A percentile compares a stretch with the other conserved stretches of the same genome.
These are phyloP conservation scores for Rhodotorula toruloides DNA, from an alignment of 768 basidiomycete genomes.

Conservation along the genomic window DNA sequence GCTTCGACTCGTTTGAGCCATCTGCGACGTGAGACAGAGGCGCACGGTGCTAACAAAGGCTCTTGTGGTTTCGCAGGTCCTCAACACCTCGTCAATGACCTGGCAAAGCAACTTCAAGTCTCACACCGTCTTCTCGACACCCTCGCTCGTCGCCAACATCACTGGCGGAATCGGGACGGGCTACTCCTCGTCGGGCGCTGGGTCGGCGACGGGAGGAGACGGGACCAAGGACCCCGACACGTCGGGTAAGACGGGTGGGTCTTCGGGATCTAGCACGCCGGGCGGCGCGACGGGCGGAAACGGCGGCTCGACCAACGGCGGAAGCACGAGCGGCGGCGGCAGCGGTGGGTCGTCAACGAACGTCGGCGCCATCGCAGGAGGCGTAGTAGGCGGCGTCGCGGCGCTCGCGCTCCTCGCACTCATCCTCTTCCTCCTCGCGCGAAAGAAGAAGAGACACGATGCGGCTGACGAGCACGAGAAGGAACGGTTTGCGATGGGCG, in stretches of 20 bases:
- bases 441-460: conserved; percentile 6
- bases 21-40: background rate
- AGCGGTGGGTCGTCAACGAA: background rate
- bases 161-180: conserved; percentile 39
- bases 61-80: conserved; percentile 2
- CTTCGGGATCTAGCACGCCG: background rate
- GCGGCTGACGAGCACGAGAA: conserved; percentile 13
- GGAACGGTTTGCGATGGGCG: background rate
- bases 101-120: conserved; percentile 19
- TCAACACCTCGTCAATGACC: background rate
- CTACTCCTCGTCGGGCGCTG: conserved; percentile 10
- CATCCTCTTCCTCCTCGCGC: conserved; percentile 13
- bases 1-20: background rate
- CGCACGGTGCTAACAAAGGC: background rate
- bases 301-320: background rate
- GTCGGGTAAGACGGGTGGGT: conserved; percentile 2
- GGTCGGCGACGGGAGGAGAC: conserved; percentile 27
- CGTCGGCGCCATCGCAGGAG: conserved; percentile 31
- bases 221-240: conserved; percentile 28
- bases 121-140: conserved; percentile 17
- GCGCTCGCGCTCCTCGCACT: conserved; percentile 19
- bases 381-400: conserved; percentile 35
- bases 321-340: background rate
- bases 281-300: background rate
- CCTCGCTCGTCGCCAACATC: conserved; percentile 33